Conservation (phyloP, 2,329 filamentous ascomycete genomes). For the Emydomyces testavorans region DNA sequence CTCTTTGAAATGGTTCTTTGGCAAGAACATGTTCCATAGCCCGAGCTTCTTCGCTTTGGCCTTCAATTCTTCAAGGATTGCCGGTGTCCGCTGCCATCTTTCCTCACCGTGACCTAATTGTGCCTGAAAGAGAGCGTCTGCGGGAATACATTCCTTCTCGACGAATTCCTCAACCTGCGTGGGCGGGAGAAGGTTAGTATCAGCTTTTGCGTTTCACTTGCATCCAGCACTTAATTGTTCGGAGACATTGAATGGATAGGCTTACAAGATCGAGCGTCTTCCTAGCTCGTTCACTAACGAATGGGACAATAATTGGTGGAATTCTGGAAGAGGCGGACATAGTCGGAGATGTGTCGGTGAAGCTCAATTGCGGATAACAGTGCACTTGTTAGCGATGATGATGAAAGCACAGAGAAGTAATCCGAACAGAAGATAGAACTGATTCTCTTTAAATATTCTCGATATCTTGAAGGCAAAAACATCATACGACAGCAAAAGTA, state of each 20-base stretch:
- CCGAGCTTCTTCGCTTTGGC: slow-evolving; percentile 67
- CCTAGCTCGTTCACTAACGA: slow-evolving; percentile 73
- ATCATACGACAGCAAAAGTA: slow-evolving; percentile 9
- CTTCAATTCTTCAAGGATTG: slow-evolving; percentile 82
- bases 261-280: slow-evolving; percentile 65
- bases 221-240: neutral
- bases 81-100: slow-evolving; percentile 70
- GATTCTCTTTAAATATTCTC: slow-evolving; percentile 1
- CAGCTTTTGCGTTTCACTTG: neutral
- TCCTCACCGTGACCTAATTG: slow-evolving; percentile 64
- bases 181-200: slow-evolving; percentile 8
- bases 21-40: slow-evolving; percentile 97
- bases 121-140: slow-evolving; percentile 67
- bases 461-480: neutral
- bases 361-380: neutral
- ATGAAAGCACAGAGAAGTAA: neutral
- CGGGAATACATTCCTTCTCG: slow-evolving; percentile 84
- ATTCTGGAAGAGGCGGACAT: slow-evolving; percentile 46
- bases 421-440: neutral
- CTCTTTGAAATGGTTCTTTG: slow-evolving; percentile 89
- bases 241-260: slow-evolving; percentile 5
- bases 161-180: slow-evolving; percentile 80
- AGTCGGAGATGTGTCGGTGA: slow-evolving; percentile 14
- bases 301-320: slow-evolving; percentile 47
- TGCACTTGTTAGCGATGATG: neutral